Percentiles rank a stretch among this genome's conserved stretches.
Conservation (phyloP, 2,329 filamentous ascomycete genomes). For the Chaetoscypha palmicola region DNA sequence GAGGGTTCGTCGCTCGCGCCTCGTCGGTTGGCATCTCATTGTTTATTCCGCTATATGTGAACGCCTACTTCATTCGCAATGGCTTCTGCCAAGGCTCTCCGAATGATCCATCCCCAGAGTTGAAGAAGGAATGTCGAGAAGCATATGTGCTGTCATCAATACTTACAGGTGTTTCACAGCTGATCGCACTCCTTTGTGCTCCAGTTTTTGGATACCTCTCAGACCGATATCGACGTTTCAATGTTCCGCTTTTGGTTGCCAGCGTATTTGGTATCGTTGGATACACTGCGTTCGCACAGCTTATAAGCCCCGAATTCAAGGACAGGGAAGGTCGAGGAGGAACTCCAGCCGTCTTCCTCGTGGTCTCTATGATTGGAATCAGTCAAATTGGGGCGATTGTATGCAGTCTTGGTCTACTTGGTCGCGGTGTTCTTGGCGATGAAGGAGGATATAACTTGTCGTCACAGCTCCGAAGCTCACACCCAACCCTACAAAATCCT, state of each 20-base stretch:
- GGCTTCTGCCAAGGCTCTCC: constrained; percentile 69
- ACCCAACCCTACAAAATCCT: constrained; percentile 1
- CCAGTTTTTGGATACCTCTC: constrained; percentile 82
- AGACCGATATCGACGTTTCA: constrained; percentile 58
- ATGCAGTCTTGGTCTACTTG: constrained; percentile 83
- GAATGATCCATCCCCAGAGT: constrained; percentile 58
- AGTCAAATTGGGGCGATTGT: constrained; percentile 97
- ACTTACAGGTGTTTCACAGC: constrained; percentile 81
- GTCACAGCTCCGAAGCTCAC: constrained; percentile 22
- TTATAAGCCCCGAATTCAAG: constrained; percentile 68
- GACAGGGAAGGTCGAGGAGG: constrained; percentile 59
- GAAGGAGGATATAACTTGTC: constrained; percentile 31
- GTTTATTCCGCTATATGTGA: constrained; percentile 89
- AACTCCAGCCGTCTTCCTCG: constrained; percentile 60
- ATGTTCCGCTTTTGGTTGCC: constrained; percentile 67
- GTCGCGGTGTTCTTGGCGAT: constrained; percentile 63
- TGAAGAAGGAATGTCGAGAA: constrained; percentile 76
- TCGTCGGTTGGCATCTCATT: constrained; percentile 93
- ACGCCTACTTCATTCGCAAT: constrained; percentile 77
- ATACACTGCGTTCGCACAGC: constrained; percentile 68
- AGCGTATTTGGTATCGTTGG: constrained; percentile 69
- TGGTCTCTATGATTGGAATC: constrained; percentile 76
- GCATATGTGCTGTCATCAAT: constrained; percentile 86
- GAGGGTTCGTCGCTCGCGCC: constrained; percentile 88
- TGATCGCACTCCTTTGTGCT: constrained; percentile 76